A percentile compares a stretch with the other conserved stretches of the same genome.
These are phyloP conservation scores for Microstroma glucosiphilum DNA, from an alignment of 1,284 basidiomycete species.

Conservation along the genomic window DNA sequence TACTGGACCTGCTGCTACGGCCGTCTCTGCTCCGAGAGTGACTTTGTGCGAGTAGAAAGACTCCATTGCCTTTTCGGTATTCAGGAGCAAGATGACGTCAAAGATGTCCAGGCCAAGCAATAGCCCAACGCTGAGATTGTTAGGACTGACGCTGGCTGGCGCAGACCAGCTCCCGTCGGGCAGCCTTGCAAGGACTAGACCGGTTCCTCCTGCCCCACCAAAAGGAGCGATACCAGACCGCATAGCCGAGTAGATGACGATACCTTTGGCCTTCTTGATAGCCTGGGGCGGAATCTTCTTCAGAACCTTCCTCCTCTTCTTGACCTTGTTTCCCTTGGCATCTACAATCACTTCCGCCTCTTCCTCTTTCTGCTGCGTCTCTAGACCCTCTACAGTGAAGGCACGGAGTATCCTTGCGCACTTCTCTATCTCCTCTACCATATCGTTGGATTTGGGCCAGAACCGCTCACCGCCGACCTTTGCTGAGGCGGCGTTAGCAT, in stretches of 20 bases:
- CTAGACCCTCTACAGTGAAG: slow-evolving; percentile 40
- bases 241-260: slow-evolving; percentile 57
- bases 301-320: slow-evolving; percentile 52
- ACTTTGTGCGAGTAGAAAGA: slow-evolving; percentile 56
- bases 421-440: slow-evolving; percentile 56
- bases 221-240: slow-evolving; percentile 56
- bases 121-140: slow-evolving; percentile 53
- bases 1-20: slow-evolving; percentile 56
- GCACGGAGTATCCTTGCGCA: slow-evolving; percentile 54
- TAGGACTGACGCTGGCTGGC: slow-evolving; percentile 55
- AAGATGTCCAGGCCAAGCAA: slow-evolving; percentile 44
- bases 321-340: slow-evolving; percentile 35
- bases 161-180: slow-evolving; percentile 54
- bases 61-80: slow-evolving; percentile 55
- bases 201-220: slow-evolving; percentile 56
- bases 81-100: slow-evolving; percentile 32
- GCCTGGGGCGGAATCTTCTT: slow-evolving; percentile 57
- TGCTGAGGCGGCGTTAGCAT: slow-evolving; percentile 37
- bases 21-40: slow-evolving; percentile 56
- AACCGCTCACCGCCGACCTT: slow-evolving; percentile 55
- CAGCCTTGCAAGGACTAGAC: slow-evolving; percentile 44
- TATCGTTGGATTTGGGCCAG: slow-evolving; percentile 57
- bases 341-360: slow-evolving; percentile 22
- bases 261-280: slow-evolving; percentile 52
- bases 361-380: slow-evolving; percentile 24